phyloP scores from a whole-genome alignment of 352 stramenopile genomes.

The Phytophthora pseudosyringae region DNA sequence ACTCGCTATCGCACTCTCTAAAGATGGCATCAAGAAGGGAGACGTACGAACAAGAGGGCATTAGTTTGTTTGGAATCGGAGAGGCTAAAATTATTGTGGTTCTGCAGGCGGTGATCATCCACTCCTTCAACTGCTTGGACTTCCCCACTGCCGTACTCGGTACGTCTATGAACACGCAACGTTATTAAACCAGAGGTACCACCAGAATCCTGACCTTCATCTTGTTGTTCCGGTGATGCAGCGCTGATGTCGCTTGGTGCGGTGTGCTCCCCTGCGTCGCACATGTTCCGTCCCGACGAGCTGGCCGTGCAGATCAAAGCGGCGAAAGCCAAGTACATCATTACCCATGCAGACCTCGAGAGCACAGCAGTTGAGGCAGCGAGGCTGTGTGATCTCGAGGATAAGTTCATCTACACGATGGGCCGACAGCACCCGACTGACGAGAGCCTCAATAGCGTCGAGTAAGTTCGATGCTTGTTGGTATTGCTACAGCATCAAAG shows the following conservation, averaged over 20 bases:
- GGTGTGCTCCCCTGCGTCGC: conserved; percentile 67
- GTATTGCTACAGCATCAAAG: neutral
- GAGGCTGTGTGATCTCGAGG: conserved; percentile 32
- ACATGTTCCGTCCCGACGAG: conserved; percentile 58
- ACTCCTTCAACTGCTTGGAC: conserved; percentile 79
- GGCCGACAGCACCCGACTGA: conserved; percentile 25
- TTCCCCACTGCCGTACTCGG: conserved; percentile 61
- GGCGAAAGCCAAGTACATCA: conserved; percentile 59
- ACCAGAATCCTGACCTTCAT: conserved; percentile 6
- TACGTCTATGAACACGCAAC: conserved; percentile 20
- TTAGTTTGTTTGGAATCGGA: neutral
- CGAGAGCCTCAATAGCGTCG: conserved; percentile 51
- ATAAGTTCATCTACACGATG: conserved; percentile 59
- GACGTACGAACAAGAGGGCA: conserved; percentile 33
- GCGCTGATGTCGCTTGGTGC: conserved; percentile 57
- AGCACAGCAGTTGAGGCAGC: conserved; percentile 55
- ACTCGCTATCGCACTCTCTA: conserved; percentile 51
- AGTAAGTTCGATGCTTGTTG: conserved; percentile 37
- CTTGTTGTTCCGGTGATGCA: conserved; percentile 14
- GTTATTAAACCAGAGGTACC: neutral
- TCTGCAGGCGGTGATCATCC: conserved; percentile 57
- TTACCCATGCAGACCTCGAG: conserved; percentile 60
- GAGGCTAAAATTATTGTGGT: conserved; percentile 9
- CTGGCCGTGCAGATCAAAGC: conserved; percentile 52
- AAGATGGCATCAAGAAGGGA: conserved; percentile 55